phyloP scores from a whole-genome alignment of 257 asterid species.

The Gardenia jasminoides region DNA sequence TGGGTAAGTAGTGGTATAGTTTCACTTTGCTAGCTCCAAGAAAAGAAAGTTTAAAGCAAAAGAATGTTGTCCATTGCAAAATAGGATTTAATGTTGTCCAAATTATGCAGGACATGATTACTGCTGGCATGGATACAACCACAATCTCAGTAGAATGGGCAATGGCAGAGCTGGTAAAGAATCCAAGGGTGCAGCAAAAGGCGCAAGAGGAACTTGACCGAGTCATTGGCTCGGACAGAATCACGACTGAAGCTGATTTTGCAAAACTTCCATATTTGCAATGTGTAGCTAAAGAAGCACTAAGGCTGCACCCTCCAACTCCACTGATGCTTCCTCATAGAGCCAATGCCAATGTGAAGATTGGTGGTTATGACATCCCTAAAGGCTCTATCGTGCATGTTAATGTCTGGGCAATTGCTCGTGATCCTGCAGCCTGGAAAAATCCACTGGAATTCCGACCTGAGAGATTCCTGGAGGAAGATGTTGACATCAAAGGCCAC shows the following conservation, averaged over 20 bases:
- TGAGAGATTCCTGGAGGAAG: slow-evolving; percentile 72
- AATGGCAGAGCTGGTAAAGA: slow-evolving; percentile 69
- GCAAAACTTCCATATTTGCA: slow-evolving; percentile 66
- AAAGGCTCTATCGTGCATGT: slow-evolving; percentile 73
- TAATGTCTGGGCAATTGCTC: slow-evolving; percentile 77
- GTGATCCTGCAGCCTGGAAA: slow-evolving; percentile 73
- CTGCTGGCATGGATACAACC: slow-evolving; percentile 90
- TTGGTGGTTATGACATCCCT: slow-evolving; percentile 76
- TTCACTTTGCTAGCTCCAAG: background rate
- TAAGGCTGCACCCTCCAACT: slow-evolving; percentile 78
- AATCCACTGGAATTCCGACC: slow-evolving; percentile 73
- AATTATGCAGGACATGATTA: slow-evolving; percentile 69
- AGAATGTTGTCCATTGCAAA: background rate
- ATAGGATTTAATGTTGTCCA: background rate
- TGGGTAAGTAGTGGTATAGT: slow-evolving; percentile 48
- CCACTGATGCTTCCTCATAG: slow-evolving; percentile 81
- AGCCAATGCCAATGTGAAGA: slow-evolving; percentile 57
- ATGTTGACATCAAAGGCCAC: slow-evolving; percentile 80
- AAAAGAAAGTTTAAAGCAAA: background rate
- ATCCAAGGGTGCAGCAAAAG: slow-evolving; percentile 82
- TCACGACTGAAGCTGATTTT: slow-evolving; percentile 65
- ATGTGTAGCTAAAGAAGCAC: slow-evolving; percentile 60
- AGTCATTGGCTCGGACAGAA: slow-evolving; percentile 51
- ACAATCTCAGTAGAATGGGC: slow-evolving; percentile 81
- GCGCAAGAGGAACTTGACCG: slow-evolving; percentile 73